Evolutionary conservation across 352 stramenopile genomes (phyloP).

Genomic region (Thalassiosira gravida): DNA sequence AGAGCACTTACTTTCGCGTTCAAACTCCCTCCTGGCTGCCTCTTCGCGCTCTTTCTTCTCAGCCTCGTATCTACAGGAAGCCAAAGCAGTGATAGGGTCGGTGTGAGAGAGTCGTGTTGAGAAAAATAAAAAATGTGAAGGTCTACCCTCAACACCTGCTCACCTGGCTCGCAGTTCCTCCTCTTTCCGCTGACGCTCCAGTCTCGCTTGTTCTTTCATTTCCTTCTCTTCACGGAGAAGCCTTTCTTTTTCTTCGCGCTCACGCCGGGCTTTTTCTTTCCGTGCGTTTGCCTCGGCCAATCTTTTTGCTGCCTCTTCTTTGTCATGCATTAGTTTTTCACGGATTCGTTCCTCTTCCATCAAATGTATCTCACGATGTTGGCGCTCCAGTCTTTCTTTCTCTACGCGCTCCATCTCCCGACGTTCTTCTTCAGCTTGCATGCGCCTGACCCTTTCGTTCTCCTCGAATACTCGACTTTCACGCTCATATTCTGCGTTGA

Average conservation of each 20-base stretch:
- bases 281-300: not conserved
- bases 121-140: not conserved
- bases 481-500: slow-evolving; percentile 24
- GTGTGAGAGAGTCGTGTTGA: no score
- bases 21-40: slow-evolving; percentile 18
- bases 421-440: slow-evolving; percentile 19
- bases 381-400: slow-evolving; percentile 14
- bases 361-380: slow-evolving; percentile 13
- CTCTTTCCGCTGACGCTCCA: slow-evolving; percentile 8
- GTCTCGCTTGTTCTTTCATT: slow-evolving; percentile 3
- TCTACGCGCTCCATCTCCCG: slow-evolving; percentile 6
- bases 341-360: not conserved
- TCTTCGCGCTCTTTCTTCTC: slow-evolving; percentile 32
- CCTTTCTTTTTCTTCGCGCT: slow-evolving; percentile 20
- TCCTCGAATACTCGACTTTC: slow-evolving; percentile 11
- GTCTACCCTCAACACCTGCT: not conserved
- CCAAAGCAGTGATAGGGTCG: not conserved
- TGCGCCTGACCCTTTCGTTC: slow-evolving; percentile 12
- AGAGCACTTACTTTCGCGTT: slow-evolving; percentile 19
- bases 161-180: slow-evolving; percentile 5
- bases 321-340: slow-evolving; percentile 13
- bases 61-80: slow-evolving; percentile 6
- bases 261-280: slow-evolving; percentile 5
- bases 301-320: slow-evolving; percentile 15
- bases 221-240: slow-evolving; percentile 16